A percentile compares a stretch with the other conserved stretches of the same genome.
Evolutionary conservation across 176 grass and related monocot species (phyloP).

Genomic region (Poa pratensis): DNA sequence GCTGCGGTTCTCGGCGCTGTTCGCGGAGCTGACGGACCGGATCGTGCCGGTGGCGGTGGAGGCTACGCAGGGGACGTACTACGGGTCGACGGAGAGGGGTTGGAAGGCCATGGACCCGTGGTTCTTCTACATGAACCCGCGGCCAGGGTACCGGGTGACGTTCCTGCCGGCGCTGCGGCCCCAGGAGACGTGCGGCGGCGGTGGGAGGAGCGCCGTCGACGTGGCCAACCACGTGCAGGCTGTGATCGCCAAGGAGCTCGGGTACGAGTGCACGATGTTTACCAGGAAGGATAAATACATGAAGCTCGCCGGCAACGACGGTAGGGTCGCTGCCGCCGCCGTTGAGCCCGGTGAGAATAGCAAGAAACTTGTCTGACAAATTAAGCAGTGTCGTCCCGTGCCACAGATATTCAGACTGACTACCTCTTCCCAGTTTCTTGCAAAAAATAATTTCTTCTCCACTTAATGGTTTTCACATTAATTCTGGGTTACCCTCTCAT

Average conservation of each 20-base stretch:
- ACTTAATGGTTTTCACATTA: too few species aligned
- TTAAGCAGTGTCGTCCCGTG: neutral
- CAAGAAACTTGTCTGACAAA: neutral
- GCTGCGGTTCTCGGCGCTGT: constrained; percentile 2
- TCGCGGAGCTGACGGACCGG: constrained; percentile 12
- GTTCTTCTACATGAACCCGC: constrained; percentile 27
- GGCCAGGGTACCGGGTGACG: neutral
- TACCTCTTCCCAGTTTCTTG: too few species aligned
- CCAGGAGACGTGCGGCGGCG: neutral
- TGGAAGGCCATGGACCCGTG: constrained; percentile 20
- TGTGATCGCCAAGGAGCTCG: constrained; percentile 4
- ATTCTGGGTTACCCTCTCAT: too few species aligned
- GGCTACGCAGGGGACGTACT: neutral
- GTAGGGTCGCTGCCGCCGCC: neutral
- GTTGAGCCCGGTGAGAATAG: neutral
- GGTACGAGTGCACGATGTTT: neutral
- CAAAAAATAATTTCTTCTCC: too few species aligned
- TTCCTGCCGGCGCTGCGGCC: neutral
- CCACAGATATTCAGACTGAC: neutral
- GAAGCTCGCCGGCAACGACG: neutral
- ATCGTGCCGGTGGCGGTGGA: constrained; percentile 20
- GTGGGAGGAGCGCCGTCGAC: neutral
- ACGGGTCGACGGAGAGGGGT: neutral
- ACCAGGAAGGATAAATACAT: constrained; percentile 26
- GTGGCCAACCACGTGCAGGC: constrained; percentile 14